Conservation (phyloP, 2,329 filamentous ascomycete genomes). For the Colletotrichum lentis region DNA sequence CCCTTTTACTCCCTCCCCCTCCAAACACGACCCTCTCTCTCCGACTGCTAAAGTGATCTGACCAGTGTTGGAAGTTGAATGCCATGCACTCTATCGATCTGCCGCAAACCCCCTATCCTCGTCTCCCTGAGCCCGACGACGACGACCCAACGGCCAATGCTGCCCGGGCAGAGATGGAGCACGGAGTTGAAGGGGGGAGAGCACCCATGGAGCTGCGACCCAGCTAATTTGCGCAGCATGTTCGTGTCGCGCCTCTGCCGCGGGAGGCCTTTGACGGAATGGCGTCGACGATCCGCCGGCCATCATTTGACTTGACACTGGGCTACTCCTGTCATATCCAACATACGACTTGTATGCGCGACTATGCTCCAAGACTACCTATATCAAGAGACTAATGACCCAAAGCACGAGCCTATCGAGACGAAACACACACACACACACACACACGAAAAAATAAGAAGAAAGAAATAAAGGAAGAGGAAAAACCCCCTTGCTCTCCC, state of each 20-base stretch:
- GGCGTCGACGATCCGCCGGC: background rate
- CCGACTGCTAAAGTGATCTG: background rate
- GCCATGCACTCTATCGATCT: constrained; percentile 16
- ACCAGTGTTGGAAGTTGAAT: constrained; percentile 26
- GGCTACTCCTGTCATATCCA: background rate
- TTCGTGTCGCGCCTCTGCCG: constrained; percentile 25
- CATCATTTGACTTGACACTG: background rate
- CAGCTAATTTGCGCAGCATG: constrained; percentile 28
- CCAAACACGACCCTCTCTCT: constrained; percentile 2
- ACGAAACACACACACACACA: too few species aligned
- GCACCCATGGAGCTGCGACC: constrained; percentile 24
- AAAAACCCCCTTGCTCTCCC: too few species aligned
- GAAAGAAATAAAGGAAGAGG: too few species aligned
- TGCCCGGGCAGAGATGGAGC: constrained; percentile 3
- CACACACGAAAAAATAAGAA: too few species aligned
- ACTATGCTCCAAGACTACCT: background rate
- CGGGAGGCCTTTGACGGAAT: background rate
- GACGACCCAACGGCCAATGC: background rate
- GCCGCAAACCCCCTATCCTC: background rate
- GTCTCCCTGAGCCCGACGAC: constrained; percentile 2
- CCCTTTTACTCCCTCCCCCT: background rate
- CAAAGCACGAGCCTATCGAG: background rate
- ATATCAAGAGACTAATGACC: background rate
- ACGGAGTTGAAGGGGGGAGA: background rate
- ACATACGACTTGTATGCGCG: too few species aligned